phyloP scores from a whole-genome alignment of 2,329 filamentous ascomycete species.

The Fusarium staphyleae region DNA sequence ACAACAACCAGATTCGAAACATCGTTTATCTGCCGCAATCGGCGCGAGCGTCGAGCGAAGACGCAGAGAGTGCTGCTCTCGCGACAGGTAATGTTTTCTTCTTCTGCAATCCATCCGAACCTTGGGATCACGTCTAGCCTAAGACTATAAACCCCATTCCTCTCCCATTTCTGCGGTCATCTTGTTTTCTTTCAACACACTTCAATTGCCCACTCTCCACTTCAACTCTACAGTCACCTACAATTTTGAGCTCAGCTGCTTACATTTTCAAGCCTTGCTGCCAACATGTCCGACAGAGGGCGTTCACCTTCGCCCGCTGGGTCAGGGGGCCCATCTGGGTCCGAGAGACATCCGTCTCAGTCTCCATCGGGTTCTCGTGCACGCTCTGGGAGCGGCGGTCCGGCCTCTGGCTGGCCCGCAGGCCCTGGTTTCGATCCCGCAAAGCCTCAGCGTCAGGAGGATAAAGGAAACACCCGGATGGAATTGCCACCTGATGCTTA shows the following conservation, averaged over 20 bases:
- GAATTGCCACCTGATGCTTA: conserved; percentile 68
- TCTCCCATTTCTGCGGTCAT: background rate
- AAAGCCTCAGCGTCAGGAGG: conserved; percentile 40
- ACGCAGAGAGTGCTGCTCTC: too few relatives aligned
- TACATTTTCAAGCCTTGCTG: conserved; percentile 9
- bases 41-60: too few relatives aligned
- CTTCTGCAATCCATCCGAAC: background rate
- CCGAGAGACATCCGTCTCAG: conserved; percentile 27
- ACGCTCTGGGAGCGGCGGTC: conserved; percentile 24
- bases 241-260: background rate
- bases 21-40: background rate
- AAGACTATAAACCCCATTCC: conserved; percentile 3
- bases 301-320: conserved; percentile 38
- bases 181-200: background rate
- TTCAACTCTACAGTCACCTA: background rate
- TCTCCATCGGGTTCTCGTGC: conserved; percentile 31
- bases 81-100: conserved; percentile 18
- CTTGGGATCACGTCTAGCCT: background rate
- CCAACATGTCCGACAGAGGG: conserved; percentile 46
- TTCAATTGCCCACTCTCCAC: background rate
- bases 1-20: conserved; percentile 17
- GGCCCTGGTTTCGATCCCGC: conserved; percentile 56
- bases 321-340: conserved; percentile 22
- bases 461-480: conserved; percentile 56
- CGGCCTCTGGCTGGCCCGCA: conserved; percentile 37